Base-by-base conservation (phyloP, 306 rosid species). In the Malus asiatica region DNA sequence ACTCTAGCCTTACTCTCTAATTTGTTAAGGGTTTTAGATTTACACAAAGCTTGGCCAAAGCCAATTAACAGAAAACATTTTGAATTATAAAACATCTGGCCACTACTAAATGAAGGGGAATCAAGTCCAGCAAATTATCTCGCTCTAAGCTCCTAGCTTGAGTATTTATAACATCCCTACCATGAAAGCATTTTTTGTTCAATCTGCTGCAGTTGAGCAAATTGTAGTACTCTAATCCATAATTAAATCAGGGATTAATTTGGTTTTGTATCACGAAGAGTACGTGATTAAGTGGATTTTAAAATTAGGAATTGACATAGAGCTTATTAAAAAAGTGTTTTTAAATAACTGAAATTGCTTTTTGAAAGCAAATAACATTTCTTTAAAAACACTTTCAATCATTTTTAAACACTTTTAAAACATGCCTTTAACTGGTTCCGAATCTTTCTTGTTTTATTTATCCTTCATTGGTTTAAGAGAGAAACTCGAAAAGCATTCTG, bases 21-120 rank as follows among this genome's bases (percentile, higher is more conserved):
- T 73, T 71, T n/a, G 14, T 60, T 72, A 46, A 32, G 33, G 48
- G 6, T n/a, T 68, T 38, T 72, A 64, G 80, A 66, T 66, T 72
- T 68, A 71, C 72, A 15, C 66, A 57, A 48, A 33, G 32, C 65
- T 72, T 57, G 52, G 66, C 64, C 73, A 25, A 76, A 40, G 58
- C 64, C 32, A 45, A n/a, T 27, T 46, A 32, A 32, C 62, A 23
- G 1, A 23, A 45, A 60, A 18, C 58, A 61, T 42, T 42, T 73
- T 25, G 64, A 69, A 30, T 11, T 23, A 30, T 14, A 13, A 1
- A 58, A 32, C 9, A 18, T 20, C 13, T 25, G 59, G 27, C 42
- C 42, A 25, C 57, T 52, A 57, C 29, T 12, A 8, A 59, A 53
- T 60, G 74, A 55, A 55, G 25, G n/a, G 10, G 59, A 67, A 76